Percentiles rank a stretch among this genome's conserved stretches.
These are phyloP conservation scores for Citrus australasica DNA, from an alignment of 345 rosid genomes.

Conservation along the genomic window DNA sequence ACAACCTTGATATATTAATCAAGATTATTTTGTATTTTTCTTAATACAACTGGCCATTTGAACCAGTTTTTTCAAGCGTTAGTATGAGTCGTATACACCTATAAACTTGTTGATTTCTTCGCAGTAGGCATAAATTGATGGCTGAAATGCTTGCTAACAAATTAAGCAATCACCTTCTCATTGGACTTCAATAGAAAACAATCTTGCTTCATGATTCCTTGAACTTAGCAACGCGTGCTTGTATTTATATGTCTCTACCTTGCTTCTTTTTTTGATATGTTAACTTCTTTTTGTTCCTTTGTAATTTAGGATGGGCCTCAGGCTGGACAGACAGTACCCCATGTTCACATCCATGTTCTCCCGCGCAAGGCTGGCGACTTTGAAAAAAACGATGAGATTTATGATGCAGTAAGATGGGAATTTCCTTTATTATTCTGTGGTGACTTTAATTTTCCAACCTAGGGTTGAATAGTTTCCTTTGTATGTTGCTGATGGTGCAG, in stretches of 20 bases:
- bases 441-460: not conserved
- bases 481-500: conserved; percentile 27
- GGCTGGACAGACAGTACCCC: conserved; percentile 89
- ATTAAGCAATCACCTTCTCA: not conserved
- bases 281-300: not conserved
- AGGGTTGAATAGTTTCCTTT: conserved; percentile 1
- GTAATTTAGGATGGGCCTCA: conserved; percentile 79
- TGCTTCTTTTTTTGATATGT: not conserved
- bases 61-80: not conserved
- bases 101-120: not conserved
- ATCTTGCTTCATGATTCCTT: not conserved
- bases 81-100: not conserved
- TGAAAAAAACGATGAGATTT: conserved; percentile 85
- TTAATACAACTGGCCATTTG: not conserved
- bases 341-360: conserved; percentile 86
- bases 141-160: not conserved
- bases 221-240: too few relatives aligned
- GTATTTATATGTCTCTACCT: too few relatives aligned
- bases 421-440: not conserved
- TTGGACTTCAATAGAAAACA: not conserved
- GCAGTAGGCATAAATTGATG: not conserved
- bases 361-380: conserved; percentile 85
- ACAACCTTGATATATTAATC: not conserved
- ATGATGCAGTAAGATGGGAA: conserved; percentile 64
- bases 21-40: not conserved